Percentiles rank a stretch among this genome's conserved stretches.
phyloP scores from a whole-genome alignment of 2,329 filamentous ascomycete species.

The Hymenoscyphus albidus region DNA sequence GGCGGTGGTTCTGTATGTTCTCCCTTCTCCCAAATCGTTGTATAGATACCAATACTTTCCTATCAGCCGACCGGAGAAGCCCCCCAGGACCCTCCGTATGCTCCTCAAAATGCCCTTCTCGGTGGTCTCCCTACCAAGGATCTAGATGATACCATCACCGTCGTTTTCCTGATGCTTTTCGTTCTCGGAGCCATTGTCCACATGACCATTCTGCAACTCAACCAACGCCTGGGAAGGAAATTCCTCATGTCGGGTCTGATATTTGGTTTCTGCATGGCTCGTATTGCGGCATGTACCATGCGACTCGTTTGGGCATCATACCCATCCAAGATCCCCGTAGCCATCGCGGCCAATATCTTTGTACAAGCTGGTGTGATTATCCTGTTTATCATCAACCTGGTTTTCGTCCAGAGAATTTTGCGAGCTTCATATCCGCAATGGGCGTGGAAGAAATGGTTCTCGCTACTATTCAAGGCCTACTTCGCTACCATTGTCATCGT shows the following conservation, averaged over 20 bases:
- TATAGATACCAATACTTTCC: background rate
- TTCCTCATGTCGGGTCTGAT: conserved; percentile 56
- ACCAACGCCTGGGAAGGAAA: conserved; percentile 49
- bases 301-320: conserved; percentile 60
- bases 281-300: conserved; percentile 37
- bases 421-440: conserved; percentile 66
- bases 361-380: conserved; percentile 51
- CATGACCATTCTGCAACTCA: conserved; percentile 55
- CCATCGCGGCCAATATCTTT: conserved; percentile 29
- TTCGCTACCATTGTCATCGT: conserved; percentile 55
- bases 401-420: conserved; percentile 72
- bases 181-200: conserved; percentile 49
- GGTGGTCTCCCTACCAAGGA: conserved; percentile 55
- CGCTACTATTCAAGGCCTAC: conserved; percentile 51
- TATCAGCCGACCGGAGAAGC: background rate
- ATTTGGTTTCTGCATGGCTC: conserved; percentile 51
- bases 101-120: conserved; percentile 43
- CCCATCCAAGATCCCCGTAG: conserved; percentile 19
- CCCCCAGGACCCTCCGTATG: conserved; percentile 21
- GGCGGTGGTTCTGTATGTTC: background rate
- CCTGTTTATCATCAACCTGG: conserved; percentile 72
- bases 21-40: background rate
- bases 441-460: conserved; percentile 61
- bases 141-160: conserved; percentile 62
- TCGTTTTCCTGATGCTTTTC: conserved; percentile 60